phyloP scores from a whole-genome alignment of 2,329 filamentous ascomycete genomes.

The Cladosporium sp. region DNA sequence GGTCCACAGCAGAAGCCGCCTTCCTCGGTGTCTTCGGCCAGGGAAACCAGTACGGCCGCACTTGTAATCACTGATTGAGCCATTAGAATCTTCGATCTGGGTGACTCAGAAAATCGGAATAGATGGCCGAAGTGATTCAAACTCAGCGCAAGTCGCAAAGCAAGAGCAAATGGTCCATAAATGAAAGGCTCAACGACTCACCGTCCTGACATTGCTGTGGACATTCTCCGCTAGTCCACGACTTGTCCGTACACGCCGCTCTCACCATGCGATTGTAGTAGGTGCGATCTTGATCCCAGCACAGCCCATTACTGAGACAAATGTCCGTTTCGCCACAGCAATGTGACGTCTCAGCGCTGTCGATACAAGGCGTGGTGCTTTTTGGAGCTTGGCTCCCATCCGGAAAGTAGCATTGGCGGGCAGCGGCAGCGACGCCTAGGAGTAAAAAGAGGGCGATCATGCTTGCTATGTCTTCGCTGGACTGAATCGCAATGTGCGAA shows the following conservation, averaged over 20 bases:
- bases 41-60: slow-evolving; percentile 12
- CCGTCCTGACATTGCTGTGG: not conserved
- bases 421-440: not conserved
- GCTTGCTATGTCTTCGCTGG: too few species aligned
- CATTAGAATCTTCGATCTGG: too few species aligned
- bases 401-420: not conserved
- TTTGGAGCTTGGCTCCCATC: not conserved
- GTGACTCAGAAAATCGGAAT: too few species aligned
- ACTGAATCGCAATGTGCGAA: too few species aligned
- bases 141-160: too few species aligned
- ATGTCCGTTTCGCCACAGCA: not conserved
- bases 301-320: not conserved
- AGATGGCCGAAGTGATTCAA: too few species aligned
- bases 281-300: not conserved
- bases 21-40: slow-evolving; percentile 14
- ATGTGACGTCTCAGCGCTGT: not conserved
- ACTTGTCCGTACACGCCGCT: not conserved
- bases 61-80: slow-evolving; percentile 1
- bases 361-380: not conserved
- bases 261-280: not conserved
- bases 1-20: slow-evolving; percentile 17
- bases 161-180: too few species aligned
- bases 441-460: not conserved
- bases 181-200: not conserved
- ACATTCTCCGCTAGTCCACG: not conserved